phyloP scores from a whole-genome alignment of 768 basidiomycete genomes.

The Kwoniella dejecticola region DNA sequence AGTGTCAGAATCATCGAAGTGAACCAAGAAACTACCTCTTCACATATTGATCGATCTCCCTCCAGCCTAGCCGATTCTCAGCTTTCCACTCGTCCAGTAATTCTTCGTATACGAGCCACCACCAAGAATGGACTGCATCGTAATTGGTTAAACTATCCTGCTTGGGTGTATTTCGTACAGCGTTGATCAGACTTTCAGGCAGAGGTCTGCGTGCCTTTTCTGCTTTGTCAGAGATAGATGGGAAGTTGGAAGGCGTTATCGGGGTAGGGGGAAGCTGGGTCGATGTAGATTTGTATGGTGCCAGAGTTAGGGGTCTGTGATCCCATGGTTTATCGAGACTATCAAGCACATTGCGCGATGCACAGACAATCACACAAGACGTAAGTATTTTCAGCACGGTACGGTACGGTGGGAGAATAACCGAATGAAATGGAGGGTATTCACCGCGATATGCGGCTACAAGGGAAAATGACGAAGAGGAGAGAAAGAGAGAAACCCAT shows the following conservation, averaged over 20 bases:
- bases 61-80: constrained; percentile 36
- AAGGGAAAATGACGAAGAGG: too few relatives aligned
- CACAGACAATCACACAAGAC: too few relatives aligned
- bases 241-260: constrained; percentile 12
- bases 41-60: constrained; percentile 40
- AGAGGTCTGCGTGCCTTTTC: constrained; percentile 15
- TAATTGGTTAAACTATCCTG: constrained; percentile 38
- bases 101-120: constrained; percentile 53
- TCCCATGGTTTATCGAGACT: constrained; percentile 56
- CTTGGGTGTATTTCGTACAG: constrained; percentile 23
- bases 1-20: too few relatives aligned
- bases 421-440: too few relatives aligned
- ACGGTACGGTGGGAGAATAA: too few relatives aligned
- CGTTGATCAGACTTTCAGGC: constrained; percentile 23
- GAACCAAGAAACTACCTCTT: constrained; percentile 12
- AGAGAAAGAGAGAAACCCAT: too few relatives aligned
- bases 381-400: too few relatives aligned
- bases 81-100: constrained; percentile 42
- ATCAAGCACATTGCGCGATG: too few relatives aligned
- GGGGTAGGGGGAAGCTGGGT: constrained; percentile 6
- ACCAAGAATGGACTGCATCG: constrained; percentile 50
- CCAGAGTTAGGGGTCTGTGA: constrained; percentile 23
- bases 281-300: constrained; percentile 1
- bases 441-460: too few relatives aligned
- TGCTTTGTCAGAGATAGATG: background rate